phyloP scores from a whole-genome alignment of 768 basidiomycete species.

The Tulasnella sp. region DNA sequence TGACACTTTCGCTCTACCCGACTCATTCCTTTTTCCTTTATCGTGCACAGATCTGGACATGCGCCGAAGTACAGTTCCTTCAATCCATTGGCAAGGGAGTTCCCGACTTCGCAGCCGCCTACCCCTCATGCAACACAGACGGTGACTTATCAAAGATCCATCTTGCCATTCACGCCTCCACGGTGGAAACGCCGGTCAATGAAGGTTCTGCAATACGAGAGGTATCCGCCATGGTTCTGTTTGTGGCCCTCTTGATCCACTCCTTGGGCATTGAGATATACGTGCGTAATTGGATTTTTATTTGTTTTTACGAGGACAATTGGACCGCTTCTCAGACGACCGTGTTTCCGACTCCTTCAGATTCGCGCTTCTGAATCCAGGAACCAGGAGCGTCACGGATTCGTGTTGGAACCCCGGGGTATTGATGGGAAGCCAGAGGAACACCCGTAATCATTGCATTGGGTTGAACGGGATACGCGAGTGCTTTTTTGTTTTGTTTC shows the following conservation, averaged over 20 bases:
- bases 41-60: conserved; percentile 2
- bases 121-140: neutral
- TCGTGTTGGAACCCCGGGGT: neutral
- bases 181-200: neutral
- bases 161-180: neutral
- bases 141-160: neutral
- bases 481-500: too few species aligned
- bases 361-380: neutral
- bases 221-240: conserved; percentile 7
- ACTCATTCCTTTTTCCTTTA: neutral
- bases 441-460: too few species aligned
- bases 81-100: conserved; percentile 2
- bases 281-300: neutral
- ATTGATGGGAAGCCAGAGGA: too few species aligned
- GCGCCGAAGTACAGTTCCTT: conserved; percentile 1
- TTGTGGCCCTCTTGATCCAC: conserved; percentile 14
- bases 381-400: neutral
- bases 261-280: conserved; percentile 14
- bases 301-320: too few species aligned
- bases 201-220: neutral
- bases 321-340: neutral
- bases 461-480: too few species aligned
- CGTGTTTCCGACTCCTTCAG: neutral
- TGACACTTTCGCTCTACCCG: neutral
- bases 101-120: neutral